Conservation (phyloP, 2,329 filamentous ascomycete species). For the Colletotrichum spinosum region DNA sequence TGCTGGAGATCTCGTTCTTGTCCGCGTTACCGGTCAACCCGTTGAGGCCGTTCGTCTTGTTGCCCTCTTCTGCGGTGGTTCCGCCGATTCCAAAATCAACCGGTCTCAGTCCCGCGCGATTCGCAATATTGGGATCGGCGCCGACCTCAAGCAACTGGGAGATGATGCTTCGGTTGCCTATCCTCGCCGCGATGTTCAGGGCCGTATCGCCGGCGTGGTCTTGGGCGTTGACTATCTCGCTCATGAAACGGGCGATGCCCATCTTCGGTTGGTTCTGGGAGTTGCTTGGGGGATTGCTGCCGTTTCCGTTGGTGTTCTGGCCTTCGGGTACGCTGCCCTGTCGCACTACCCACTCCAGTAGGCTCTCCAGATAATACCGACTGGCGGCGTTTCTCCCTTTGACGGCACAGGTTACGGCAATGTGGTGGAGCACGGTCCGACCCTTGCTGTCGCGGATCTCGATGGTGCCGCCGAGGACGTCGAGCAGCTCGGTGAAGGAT, state of each 20-base stretch:
- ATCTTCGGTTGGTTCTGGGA: constrained; percentile 71
- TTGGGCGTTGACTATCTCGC: constrained; percentile 94
- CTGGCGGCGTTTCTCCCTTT: constrained; percentile 92
- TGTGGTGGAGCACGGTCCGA: constrained; percentile 93
- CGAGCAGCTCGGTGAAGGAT: constrained; percentile 90
- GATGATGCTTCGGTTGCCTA: constrained; percentile 93
- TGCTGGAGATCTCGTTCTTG: constrained; percentile 58
- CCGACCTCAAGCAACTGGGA: constrained; percentile 96
- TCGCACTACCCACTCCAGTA: constrained; percentile 93
- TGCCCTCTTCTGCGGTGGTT: constrained; percentile 59
- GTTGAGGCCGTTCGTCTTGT: constrained; percentile 16
- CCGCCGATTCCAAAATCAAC: constrained; percentile 94
- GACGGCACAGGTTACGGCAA: constrained; percentile 94
- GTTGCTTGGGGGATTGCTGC: constrained; percentile 50
- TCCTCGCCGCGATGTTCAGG: constrained; percentile 90
- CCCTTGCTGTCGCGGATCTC: constrained; percentile 91
- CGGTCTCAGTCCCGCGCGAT: constrained; percentile 87
- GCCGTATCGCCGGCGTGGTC: constrained; percentile 96
- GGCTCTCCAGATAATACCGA: constrained; percentile 94
- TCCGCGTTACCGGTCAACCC: constrained; percentile 55
- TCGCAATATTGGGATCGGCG: constrained; percentile 91
- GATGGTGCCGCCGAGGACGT: constrained; percentile 89
- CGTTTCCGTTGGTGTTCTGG: constrained; percentile 50
- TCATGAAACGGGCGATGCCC: constrained; percentile 92
- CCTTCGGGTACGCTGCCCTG: constrained; percentile 76